Conservation (phyloP, 805 yeast species). For the Teunomyces funiuensis region DNA sequence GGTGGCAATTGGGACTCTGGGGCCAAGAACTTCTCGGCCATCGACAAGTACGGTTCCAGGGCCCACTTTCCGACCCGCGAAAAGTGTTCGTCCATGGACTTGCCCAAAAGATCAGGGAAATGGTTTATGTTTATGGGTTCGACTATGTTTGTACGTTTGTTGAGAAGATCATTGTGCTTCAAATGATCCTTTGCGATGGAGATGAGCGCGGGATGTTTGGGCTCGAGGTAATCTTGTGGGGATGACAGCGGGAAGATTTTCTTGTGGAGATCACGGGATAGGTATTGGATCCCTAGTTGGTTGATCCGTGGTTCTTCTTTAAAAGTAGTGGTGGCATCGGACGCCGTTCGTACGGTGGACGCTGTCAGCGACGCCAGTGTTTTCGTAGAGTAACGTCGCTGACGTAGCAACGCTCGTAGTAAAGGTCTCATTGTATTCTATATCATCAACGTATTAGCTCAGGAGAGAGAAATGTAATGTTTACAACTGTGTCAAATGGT, state of each 20-base stretch:
- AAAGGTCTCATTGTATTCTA: background rate
- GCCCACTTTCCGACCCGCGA: slow-evolving; percentile 60
- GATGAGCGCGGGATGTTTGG: slow-evolving; percentile 29
- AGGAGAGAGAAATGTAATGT: too few species aligned
- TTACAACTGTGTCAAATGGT: too few species aligned
- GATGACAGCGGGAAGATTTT: slow-evolving; percentile 56
- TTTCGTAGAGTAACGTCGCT: background rate
- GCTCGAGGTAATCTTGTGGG: slow-evolving; percentile 26
- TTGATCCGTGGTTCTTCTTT: slow-evolving; percentile 52
- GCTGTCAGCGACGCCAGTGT: background rate
- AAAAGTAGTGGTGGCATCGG: background rate
- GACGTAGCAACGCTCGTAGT: background rate
- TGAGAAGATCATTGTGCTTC: slow-evolving; percentile 61
- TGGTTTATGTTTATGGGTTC: slow-evolving; percentile 57
- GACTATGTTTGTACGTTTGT: slow-evolving; percentile 64
- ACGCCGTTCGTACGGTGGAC: background rate
- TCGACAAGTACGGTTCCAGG: slow-evolving; percentile 57
- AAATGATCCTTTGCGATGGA: slow-evolving; percentile 63
- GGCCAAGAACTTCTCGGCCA: slow-evolving; percentile 46
- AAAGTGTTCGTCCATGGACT: slow-evolving; percentile 82
- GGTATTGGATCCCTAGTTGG: slow-evolving; percentile 78
- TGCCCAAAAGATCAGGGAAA: slow-evolving; percentile 76
- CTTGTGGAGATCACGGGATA: slow-evolving; percentile 55
- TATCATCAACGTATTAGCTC: background rate
- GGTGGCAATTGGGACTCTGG: slow-evolving; percentile 27